Conservation (phyloP, 148 eudicot species). For the Talinum fruticosum region DNA sequence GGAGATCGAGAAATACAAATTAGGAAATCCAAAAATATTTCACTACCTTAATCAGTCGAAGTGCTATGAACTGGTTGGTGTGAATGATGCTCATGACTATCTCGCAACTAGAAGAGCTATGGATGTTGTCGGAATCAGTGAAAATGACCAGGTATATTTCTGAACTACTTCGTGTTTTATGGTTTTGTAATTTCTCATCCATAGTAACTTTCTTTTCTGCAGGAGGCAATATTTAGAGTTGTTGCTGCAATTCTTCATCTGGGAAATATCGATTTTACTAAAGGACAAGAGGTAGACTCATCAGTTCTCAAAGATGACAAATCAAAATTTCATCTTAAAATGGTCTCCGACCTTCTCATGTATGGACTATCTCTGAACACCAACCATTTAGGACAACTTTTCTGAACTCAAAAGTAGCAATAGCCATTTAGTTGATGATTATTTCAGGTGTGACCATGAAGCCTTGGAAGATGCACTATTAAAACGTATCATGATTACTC, state of each 20-base stretch:
- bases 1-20: slow-evolving; percentile 78
- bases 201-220: slow-evolving; percentile 27
- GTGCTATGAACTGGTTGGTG: slow-evolving; percentile 76
- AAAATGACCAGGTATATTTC: slow-evolving; percentile 63
- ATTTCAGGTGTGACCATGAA: slow-evolving; percentile 74
- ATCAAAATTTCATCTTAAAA: slow-evolving; percentile 84
- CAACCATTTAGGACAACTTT: not conserved
- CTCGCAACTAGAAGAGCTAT: slow-evolving; percentile 97
- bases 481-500: slow-evolving; percentile 98
- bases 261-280: slow-evolving; percentile 88
- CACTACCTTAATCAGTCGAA: slow-evolving; percentile 96
- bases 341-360: slow-evolving; percentile 88
- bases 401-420: not conserved
- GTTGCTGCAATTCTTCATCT: slow-evolving; percentile 97
- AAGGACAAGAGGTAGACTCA: slow-evolving; percentile 91
- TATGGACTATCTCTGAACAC: slow-evolving; percentile 33
- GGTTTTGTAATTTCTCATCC: slow-evolving; percentile 8
- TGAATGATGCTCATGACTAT: slow-evolving; percentile 84
- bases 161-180: slow-evolving; percentile 1
- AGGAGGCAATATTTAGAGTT: slow-evolving; percentile 99
- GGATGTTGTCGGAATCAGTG: slow-evolving; percentile 95
- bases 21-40: slow-evolving; percentile 71
- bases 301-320: slow-evolving; percentile 87
- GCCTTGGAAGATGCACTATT: slow-evolving; percentile 91
- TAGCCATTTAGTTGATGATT: slow-evolving; percentile 21